A percentile compares a stretch with the other conserved stretches of the same genome.
Conservation (phyloP, 495 filamentous ascomycete species). For the Aspergillus baeticus region DNA sequence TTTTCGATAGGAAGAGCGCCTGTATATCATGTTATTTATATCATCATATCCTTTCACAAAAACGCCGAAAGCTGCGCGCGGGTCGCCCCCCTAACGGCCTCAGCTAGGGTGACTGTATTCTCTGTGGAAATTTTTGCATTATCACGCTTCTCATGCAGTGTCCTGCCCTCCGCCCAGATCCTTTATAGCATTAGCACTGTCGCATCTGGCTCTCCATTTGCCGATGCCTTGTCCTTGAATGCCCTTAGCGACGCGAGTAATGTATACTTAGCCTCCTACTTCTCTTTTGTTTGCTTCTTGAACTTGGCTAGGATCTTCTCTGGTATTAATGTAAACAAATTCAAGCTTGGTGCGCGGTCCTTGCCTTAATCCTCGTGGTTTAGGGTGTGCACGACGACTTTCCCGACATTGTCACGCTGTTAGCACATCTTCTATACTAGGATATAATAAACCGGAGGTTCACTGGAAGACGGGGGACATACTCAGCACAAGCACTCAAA, state of each 20-base stretch:
- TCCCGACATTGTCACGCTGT: slow-evolving; percentile 55
- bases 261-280: slow-evolving; percentile 51
- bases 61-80: slow-evolving; percentile 8
- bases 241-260: slow-evolving; percentile 48
- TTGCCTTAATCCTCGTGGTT: slow-evolving; percentile 51
- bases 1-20: neutral
- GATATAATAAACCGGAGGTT: no score
- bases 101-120: slow-evolving; percentile 48
- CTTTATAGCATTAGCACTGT: slow-evolving; percentile 57
- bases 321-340: slow-evolving; percentile 67
- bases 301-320: slow-evolving; percentile 62
- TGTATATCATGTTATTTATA: no score
- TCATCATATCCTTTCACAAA: no score
- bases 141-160: slow-evolving; percentile 65
- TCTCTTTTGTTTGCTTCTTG: slow-evolving; percentile 58
- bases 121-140: slow-evolving; percentile 54
- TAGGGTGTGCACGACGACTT: slow-evolving; percentile 59
- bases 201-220: slow-evolving; percentile 49
- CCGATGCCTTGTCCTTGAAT: slow-evolving; percentile 57
- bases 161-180: slow-evolving; percentile 72
- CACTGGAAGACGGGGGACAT: no score
- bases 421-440: neutral
- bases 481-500: slow-evolving; percentile 69
- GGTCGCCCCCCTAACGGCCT: slow-evolving; percentile 31
- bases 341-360: slow-evolving; percentile 60